Evolutionary conservation across 176 grass and related monocot genomes (phyloP), one percentile per base, ranked within the genome.

Genomic region (Eragrostis nindensis): DNA sequence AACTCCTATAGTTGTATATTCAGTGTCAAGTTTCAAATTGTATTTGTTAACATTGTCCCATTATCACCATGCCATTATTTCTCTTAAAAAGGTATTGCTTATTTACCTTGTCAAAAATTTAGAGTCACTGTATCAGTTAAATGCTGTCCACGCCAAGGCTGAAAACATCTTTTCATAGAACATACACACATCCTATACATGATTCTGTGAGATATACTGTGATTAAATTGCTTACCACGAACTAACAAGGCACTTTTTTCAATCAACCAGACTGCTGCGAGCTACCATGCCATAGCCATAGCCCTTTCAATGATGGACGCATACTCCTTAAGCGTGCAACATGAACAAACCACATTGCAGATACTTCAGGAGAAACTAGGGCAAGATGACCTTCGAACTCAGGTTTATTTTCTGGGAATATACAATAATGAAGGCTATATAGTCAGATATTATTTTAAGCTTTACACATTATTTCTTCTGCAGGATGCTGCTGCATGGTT

Each of bases 201-300:
- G 43, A 1, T 68, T 75, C 60, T 55, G 43, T 77, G 80, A 69
- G 26, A 48, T 52, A 32, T 53, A 44, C 9, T 44, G 9, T 44
- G 9, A 44, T 44, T 80, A 27, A 77, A 21, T 68, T 86, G 68
- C 19, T 82, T 82, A 55, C 24, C 12, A 74, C 78, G 49, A 86
- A 82, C 62, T 86, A 52, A 75, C 43, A 8, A 30, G 19, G 18
- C 19, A 60, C 25, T 69, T 84, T 44, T 70, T 88, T 79, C 24
- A 72, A 66, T 53, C 50, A 83, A 80, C 69, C 89, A 99, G 95
- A 98, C 95, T 88, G 95, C 90, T 78, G 95, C 95, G 49, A 98
- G 95, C 87, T 98, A 98, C 66, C 95, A 98, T 89, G 92, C 95
- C 70, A 98, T 98, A 78, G 95, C 95, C 62, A 98, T 98, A 87